These are phyloP conservation scores for Astraeus odoratus DNA, from an alignment of 768 basidiomycete species.

Conservation along the genomic window DNA sequence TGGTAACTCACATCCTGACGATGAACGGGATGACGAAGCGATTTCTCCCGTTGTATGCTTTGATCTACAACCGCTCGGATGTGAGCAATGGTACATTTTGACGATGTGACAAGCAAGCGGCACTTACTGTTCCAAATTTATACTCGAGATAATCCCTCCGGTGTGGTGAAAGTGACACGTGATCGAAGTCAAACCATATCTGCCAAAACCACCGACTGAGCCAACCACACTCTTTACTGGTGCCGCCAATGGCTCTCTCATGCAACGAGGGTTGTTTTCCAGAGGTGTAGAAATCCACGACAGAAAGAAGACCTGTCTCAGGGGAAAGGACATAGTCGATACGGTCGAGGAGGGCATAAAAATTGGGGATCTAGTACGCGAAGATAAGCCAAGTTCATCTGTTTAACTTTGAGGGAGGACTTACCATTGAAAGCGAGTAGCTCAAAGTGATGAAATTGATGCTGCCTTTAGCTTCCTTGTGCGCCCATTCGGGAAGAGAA, in stretches of 20 bases:
- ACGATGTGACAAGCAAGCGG: not conserved
- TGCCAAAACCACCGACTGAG: slow-evolving; percentile 74
- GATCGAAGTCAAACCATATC: slow-evolving; percentile 58
- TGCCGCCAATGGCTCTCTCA: slow-evolving; percentile 57
- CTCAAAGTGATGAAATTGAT: slow-evolving; percentile 49
- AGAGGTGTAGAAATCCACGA: slow-evolving; percentile 71
- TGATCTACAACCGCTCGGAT: slow-evolving; percentile 31
- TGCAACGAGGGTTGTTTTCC: slow-evolving; percentile 48
- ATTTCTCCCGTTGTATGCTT: slow-evolving; percentile 69
- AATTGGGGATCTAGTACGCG: slow-evolving; percentile 45
- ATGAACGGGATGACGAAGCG: slow-evolving; percentile 60
- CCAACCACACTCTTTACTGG: slow-evolving; percentile 56
- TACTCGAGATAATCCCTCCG: slow-evolving; percentile 72
- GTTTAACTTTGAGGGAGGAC: slow-evolving; percentile 4
- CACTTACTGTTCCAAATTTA: slow-evolving; percentile 61
- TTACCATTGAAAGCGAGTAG: slow-evolving; percentile 52
- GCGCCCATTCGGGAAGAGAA: slow-evolving; percentile 50
- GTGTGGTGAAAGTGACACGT: slow-evolving; percentile 47
- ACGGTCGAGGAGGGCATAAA: slow-evolving; percentile 60
- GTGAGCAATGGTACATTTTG: slow-evolving; percentile 1
- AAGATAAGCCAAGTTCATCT: not conserved
- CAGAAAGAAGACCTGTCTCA: slow-evolving; percentile 50
- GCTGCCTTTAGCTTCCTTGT: slow-evolving; percentile 46
- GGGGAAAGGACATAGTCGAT: slow-evolving; percentile 59
- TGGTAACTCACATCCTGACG: slow-evolving; percentile 47